Base-by-base conservation (phyloP, 2,329 filamentous ascomycete species). In the Penicillium brasilianum region DNA sequence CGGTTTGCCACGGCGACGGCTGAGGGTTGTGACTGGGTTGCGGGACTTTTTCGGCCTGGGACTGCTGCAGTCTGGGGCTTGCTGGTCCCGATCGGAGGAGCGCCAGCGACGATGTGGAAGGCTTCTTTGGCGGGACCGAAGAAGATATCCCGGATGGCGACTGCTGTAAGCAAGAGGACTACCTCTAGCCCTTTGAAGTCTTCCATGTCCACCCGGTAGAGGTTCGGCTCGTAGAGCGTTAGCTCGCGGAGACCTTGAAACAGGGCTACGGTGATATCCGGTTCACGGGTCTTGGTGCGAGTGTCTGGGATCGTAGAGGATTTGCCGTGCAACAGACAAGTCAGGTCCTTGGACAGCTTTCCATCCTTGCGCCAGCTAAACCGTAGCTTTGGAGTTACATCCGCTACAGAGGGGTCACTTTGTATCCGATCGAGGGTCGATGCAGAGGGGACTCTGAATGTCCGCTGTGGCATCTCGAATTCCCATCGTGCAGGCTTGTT, bases 171-270 rank as follows among this genome's bases (percentile, higher is more conserved):
- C 30, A 89, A 72, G 22, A 98, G 78, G 1, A 93, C 88, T 1
- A 98, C 86, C 74, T 99, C 95, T 4, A 98, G 81, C 0, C 95
- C 95, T 76, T 97, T 98, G 59, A 90, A 88, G 77, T 99, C 95
- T 76, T 99, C 93, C 63, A 98, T 88, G 46, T 98, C 93, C 11
- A 98, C 90, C 7, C 95, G 85, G 63, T 90, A 89, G 72, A 98
- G 83, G 73, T 98, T 98, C 5, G 94, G 91, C 77, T 99, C 91
- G 80, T 98, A 97, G 44, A 99, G 84, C 1, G 93, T 96, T 60
- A 98, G 78, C 69, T 93, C 91, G 67, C 87, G 89, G 28, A 89
- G 82, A 18, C 85, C 84, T 66, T 90, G 88, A 82, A 93, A 96
- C 69, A 98, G 85, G 2, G 92, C 93, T n/a, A 98, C 84, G 0